A percentile compares a stretch with the other conserved stretches of the same genome.
These are phyloP conservation scores for Termitomyces sp. DNA, from an alignment of 768 basidiomycete genomes.

Conservation along the genomic window DNA sequence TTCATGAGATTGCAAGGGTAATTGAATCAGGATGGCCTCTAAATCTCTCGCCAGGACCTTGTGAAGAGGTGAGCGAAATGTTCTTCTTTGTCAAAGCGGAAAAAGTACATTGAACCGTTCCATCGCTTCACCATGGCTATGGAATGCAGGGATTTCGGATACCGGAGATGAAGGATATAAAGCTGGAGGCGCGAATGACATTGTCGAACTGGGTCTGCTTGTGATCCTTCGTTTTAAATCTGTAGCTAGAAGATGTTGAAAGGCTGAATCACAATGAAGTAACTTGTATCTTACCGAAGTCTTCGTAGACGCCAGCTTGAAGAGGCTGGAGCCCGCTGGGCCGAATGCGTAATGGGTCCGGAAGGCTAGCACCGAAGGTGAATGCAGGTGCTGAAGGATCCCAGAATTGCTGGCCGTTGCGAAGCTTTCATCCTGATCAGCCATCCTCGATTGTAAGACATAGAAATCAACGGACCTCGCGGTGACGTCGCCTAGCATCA, in stretches of 20 bases:
- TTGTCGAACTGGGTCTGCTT: constrained; percentile 69
- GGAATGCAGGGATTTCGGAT: constrained; percentile 45
- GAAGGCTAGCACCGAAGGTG: constrained; percentile 67
- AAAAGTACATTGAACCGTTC: constrained; percentile 74
- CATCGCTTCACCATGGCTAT: constrained; percentile 79
- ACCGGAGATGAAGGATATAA: constrained; percentile 60
- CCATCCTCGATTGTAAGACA: neutral
- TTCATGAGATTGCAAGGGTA: constrained; percentile 62
- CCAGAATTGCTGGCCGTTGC: constrained; percentile 79
- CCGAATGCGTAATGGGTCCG: constrained; percentile 86
- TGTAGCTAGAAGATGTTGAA: constrained; percentile 29
- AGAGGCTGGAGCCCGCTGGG: constrained; percentile 73
- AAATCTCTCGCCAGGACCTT: constrained; percentile 56
- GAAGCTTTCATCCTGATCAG: constrained; percentile 37
- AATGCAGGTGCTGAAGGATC: constrained; percentile 72
- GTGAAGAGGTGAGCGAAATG: neutral
- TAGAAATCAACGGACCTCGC: constrained; percentile 52
- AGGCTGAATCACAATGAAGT: neutral
- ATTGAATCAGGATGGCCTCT: constrained; percentile 72
- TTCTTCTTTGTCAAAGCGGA: neutral
- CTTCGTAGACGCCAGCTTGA: constrained; percentile 91
- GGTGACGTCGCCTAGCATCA: constrained; percentile 77
- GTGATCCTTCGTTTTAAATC: constrained; percentile 53
- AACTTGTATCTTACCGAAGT: constrained; percentile 58
- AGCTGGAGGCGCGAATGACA: constrained; percentile 51